These are phyloP conservation scores for Cenchrus fungigraminus DNA, from an alignment of 176 grass and related monocot genomes.

Conservation along the genomic window DNA sequence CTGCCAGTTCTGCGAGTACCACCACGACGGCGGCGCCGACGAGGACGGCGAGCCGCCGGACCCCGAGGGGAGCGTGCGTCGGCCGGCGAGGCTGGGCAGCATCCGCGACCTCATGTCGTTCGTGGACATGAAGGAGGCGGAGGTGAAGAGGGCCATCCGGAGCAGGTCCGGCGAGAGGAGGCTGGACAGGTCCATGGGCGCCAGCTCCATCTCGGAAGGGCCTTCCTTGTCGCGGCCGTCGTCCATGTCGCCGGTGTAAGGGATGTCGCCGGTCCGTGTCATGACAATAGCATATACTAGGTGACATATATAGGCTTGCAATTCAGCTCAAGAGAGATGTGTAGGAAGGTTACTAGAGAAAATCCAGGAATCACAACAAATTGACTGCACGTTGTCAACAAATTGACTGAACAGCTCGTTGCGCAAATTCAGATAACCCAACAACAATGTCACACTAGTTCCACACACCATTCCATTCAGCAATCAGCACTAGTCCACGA, in stretches of 20 bases:
- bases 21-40: neutral
- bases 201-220: constrained; percentile 21
- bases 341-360: no score
- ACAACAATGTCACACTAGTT: no score
- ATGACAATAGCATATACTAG: no score
- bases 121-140: constrained; percentile 87
- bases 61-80: constrained; percentile 33
- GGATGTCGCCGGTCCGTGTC: no score
- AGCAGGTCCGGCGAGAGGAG: constrained; percentile 59
- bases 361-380: no score
- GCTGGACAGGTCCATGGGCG: constrained; percentile 36
- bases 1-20: constrained; percentile 67
- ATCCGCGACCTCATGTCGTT: constrained; percentile 74
- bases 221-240: constrained; percentile 21
- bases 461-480: neutral
- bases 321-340: no score
- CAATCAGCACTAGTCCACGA: constrained; percentile 2
- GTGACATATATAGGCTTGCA: no score
- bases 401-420: no score
- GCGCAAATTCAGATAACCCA: no score
- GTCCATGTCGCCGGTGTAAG: constrained; percentile 12
- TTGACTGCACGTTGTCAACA: no score
- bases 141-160: constrained; percentile 64
- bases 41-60: neutral
- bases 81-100: constrained; percentile 54